Conservation (phyloP, 106 monocot species). For the Phalaenopsis aphrodite region DNA sequence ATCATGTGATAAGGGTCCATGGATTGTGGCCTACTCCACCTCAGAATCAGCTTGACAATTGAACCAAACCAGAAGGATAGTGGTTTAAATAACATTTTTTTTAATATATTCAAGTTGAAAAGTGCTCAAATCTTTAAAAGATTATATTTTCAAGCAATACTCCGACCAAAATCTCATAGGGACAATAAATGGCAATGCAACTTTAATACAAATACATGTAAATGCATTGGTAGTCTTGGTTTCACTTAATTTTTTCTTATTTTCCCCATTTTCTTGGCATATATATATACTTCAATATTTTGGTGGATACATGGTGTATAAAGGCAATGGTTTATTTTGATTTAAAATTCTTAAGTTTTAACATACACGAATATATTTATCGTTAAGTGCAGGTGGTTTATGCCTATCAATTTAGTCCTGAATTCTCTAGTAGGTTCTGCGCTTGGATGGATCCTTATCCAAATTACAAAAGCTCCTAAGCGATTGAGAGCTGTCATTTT, state of each 20-base stretch:
- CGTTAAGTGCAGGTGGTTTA: conserved; percentile 72
- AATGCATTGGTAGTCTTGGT: not conserved
- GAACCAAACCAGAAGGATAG: not conserved
- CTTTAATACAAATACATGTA: not conserved
- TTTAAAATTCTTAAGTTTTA: not conserved
- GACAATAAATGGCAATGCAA: not conserved
- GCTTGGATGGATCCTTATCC: conserved; percentile 70
- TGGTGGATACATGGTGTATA: not conserved
- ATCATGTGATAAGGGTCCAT: too few relatives aligned
- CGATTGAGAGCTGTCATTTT: conserved; percentile 53
- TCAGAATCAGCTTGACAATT: not conserved
- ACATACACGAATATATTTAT: not conserved
- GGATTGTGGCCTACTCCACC: too few relatives aligned
- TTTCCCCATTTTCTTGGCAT: not conserved
- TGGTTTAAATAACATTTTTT: not conserved
- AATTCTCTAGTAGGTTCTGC: conserved; percentile 46
- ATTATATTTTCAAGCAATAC: too few relatives aligned
- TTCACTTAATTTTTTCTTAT: not conserved
- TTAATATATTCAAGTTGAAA: not conserved
- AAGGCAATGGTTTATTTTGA: not conserved
- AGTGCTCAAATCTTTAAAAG: not conserved
- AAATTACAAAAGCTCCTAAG: conserved; percentile 52
- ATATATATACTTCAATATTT: not conserved
- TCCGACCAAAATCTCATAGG: not conserved
- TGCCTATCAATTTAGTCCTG: conserved; percentile 74